These are phyloP conservation scores for Flaveria ramosissima DNA, from an alignment of 129 eudicot species.

Conservation along the genomic window DNA sequence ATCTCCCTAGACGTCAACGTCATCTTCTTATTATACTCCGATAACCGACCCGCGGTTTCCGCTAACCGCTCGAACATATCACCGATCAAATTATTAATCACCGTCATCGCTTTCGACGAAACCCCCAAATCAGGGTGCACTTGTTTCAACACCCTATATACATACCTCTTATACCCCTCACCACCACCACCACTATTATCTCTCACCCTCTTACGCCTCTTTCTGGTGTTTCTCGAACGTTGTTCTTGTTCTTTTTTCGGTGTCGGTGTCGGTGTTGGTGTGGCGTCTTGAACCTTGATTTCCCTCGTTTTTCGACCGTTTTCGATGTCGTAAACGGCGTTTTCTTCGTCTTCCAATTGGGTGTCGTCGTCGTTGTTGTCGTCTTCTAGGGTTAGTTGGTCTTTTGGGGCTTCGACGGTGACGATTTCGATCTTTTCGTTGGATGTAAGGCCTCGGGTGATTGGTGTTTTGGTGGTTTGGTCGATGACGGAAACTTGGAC, in stretches of 20 bases:
- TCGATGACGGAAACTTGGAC: constrained; percentile 51
- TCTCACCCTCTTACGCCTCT: constrained; percentile 31
- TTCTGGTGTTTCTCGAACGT: constrained; percentile 11
- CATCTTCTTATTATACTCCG: constrained; percentile 35
- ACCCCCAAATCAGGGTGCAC: constrained; percentile 90
- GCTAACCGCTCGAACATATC: constrained; percentile 92
- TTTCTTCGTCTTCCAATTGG: constrained; percentile 26
- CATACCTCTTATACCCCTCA: constrained; percentile 72
- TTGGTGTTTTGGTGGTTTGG: constrained; percentile 17
- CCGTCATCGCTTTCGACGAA: constrained; percentile 69
- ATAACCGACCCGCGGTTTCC: constrained; percentile 50
- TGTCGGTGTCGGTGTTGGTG: constrained; percentile 6
- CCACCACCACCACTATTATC: constrained; percentile 26
- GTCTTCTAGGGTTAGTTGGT: constrained; percentile 15
- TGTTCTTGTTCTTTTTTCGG: constrained; percentile 2
- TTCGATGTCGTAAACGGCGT: neutral
- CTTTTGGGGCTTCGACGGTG: constrained; percentile 29
- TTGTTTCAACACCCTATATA: constrained; percentile 76
- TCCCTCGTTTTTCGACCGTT: constrained; percentile 21
- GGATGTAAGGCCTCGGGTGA: constrained; percentile 20
- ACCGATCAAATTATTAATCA: constrained; percentile 59
- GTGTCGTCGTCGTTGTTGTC: neutral
- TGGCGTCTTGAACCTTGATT: constrained; percentile 34
- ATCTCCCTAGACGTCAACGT: constrained; percentile 82
- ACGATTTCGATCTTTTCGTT: constrained; percentile 22